Percentiles rank a stretch among this genome's conserved stretches.
These are phyloP conservation scores for Anthracocystis walkeri DNA, from an alignment of 1,284 basidiomycete genomes.

Conservation along the genomic window DNA sequence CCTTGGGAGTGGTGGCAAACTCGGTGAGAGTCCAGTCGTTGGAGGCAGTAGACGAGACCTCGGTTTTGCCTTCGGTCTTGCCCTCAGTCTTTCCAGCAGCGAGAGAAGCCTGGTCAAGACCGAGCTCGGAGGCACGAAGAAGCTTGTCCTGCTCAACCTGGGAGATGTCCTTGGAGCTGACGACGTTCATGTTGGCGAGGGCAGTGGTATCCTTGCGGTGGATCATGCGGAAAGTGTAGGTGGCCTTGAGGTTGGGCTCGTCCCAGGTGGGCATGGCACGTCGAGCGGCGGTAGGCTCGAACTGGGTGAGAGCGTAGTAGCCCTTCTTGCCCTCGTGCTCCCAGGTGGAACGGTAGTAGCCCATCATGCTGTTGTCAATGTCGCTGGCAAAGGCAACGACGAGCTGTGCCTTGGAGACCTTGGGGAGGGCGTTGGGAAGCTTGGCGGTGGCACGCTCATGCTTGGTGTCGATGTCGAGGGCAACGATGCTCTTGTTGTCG, in stretches of 20 bases:
- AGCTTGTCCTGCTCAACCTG: slow-evolving; percentile 59
- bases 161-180: slow-evolving; percentile 48
- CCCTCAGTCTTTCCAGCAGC: slow-evolving; percentile 67
- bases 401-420: slow-evolving; percentile 60
- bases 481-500: slow-evolving; percentile 73
- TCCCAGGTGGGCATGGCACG: slow-evolving; percentile 79
- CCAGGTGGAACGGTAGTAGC: slow-evolving; percentile 69
- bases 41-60: slow-evolving; percentile 34
- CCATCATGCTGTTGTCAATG: slow-evolving; percentile 66
- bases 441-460: slow-evolving; percentile 62
- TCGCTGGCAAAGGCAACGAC: slow-evolving; percentile 60
- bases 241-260: slow-evolving; percentile 91
- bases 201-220: slow-evolving; percentile 77
- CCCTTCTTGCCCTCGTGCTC: slow-evolving; percentile 71
- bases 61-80: slow-evolving; percentile 56
- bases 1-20: slow-evolving; percentile 71
- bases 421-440: slow-evolving; percentile 56
- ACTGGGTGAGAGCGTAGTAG: slow-evolving; percentile 67
- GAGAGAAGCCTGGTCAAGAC: slow-evolving; percentile 75
- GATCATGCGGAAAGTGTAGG: slow-evolving; percentile 84
- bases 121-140: slow-evolving; percentile 74
- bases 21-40: slow-evolving; percentile 69
- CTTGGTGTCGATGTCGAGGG: slow-evolving; percentile 71
- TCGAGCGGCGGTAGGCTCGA: slow-evolving; percentile 86
- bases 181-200: slow-evolving; percentile 82